Conservation (phyloP, 257 asterid genomes). For the Solanum pennellii region DNA sequence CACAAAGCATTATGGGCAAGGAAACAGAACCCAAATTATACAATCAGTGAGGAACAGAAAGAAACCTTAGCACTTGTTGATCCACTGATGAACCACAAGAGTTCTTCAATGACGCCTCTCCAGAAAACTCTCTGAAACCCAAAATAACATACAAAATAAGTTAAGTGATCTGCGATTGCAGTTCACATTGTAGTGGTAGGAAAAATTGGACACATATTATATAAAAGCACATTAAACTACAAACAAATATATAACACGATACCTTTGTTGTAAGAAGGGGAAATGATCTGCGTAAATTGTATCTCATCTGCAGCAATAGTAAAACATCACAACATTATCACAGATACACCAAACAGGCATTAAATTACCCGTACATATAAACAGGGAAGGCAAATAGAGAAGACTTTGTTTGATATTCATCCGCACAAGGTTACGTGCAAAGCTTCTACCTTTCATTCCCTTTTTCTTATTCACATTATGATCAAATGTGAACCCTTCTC, state of each 20-base stretch:
- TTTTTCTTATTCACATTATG: background rate
- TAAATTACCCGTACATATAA: background rate
- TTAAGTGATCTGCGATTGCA: background rate
- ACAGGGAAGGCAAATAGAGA: background rate
- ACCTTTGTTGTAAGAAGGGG: conserved; percentile 95
- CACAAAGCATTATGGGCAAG: background rate
- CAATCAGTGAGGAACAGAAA: background rate
- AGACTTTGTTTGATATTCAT: background rate
- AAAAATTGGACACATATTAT: background rate
- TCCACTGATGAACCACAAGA: conserved; percentile 97
- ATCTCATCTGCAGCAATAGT: conserved; percentile 52
- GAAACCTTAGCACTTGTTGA: conserved; percentile 90
- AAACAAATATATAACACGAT: background rate
- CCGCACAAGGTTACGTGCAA: background rate
- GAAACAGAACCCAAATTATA: background rate
- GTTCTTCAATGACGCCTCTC: conserved; percentile 98
- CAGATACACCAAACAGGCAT: background rate
- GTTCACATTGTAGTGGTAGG: background rate
- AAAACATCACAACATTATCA: background rate
- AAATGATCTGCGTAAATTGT: conserved; percentile 83
- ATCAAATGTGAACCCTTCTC: background rate
- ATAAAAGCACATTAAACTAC: background rate
- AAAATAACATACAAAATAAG: background rate
- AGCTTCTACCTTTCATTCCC: background rate
- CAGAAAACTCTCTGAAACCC: conserved; percentile 69